Percentiles rank a stretch among this genome's conserved stretches.
Conservation (phyloP, 2,329 filamentous ascomycete genomes). For the Thelonectria rubi region DNA sequence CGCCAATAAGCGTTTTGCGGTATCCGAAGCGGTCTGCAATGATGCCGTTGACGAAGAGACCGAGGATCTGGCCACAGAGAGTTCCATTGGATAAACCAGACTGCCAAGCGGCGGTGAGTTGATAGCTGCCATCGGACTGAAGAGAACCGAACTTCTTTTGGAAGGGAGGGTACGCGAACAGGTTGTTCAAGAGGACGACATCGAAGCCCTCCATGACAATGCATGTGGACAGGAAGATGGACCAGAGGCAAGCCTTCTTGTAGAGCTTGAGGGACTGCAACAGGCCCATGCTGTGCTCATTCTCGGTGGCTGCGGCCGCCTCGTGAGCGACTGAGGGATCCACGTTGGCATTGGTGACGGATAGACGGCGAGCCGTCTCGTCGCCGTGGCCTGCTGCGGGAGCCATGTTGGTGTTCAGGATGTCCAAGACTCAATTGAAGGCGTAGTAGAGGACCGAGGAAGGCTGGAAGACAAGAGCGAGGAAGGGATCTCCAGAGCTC, state of each 20-base stretch:
- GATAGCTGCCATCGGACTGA: constrained; percentile 50
- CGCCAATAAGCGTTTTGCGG: constrained; percentile 57
- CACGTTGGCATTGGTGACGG: constrained; percentile 21
- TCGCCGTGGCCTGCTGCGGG: constrained; percentile 11
- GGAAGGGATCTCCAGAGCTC: neutral
- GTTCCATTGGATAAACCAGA: constrained; percentile 59
- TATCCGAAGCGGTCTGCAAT: constrained; percentile 58
- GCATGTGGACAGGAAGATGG: constrained; percentile 49
- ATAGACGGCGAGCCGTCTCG: constrained; percentile 23
- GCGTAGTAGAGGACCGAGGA: neutral
- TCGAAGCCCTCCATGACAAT: constrained; percentile 56
- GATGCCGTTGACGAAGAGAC: constrained; percentile 59
- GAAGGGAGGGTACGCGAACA: constrained; percentile 54
- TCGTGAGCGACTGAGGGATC: constrained; percentile 34
- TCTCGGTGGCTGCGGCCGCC: constrained; percentile 43
- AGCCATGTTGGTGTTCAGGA: constrained; percentile 26
- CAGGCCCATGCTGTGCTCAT: constrained; percentile 48
- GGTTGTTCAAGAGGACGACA: constrained; percentile 49
- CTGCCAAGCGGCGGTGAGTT: constrained; percentile 62
- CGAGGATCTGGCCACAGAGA: constrained; percentile 59
- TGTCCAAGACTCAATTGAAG: neutral
- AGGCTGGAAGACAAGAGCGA: neutral
- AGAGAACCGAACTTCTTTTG: constrained; percentile 51
- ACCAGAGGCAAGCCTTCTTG: constrained; percentile 50
- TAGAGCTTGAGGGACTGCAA: constrained; percentile 52